These are phyloP conservation scores for Cladorrhinum samala DNA, from an alignment of 495 filamentous ascomycete species.

Conservation along the genomic window DNA sequence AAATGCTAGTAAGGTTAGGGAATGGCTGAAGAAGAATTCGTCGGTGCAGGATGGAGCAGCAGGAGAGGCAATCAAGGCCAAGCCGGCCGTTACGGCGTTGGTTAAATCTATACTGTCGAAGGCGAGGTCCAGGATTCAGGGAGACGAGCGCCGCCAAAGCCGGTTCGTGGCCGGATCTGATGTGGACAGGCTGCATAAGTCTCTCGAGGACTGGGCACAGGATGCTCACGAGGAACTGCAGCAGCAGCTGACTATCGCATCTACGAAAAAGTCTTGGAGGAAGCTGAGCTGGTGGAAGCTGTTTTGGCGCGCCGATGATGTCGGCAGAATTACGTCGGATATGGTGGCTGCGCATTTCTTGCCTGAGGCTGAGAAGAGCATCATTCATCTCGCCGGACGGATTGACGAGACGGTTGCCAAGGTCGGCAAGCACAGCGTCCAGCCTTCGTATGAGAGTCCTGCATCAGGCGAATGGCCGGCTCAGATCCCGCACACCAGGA, in stretches of 20 bases:
- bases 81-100: conserved; percentile 57
- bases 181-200: conserved; percentile 46
- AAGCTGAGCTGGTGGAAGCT: conserved; percentile 90
- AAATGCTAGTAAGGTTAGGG: conserved; percentile 55
- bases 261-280: conserved; percentile 62
- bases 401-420: conserved; percentile 55
- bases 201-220: conserved; percentile 68
- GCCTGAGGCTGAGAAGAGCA: conserved; percentile 60
- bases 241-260: conserved; percentile 66
- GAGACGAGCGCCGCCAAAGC: conserved; percentile 35
- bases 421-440: background rate
- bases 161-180: conserved; percentile 23
- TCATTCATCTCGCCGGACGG: conserved; percentile 75
- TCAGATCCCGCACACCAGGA: conserved; percentile 53
- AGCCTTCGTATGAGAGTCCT: background rate
- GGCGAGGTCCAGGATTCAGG: conserved; percentile 47
- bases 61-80: too few relatives aligned
- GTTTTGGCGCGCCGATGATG: conserved; percentile 89
- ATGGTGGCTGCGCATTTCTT: conserved; percentile 72
- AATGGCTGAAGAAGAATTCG: conserved; percentile 60
- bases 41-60: conserved; percentile 27
- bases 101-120: conserved; percentile 60
- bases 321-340: conserved; percentile 70
- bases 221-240: conserved; percentile 76
- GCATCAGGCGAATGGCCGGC: conserved; percentile 29